Evolutionary conservation across 1,284 basidiomycete species (phyloP), one percentile per base, ranked within the genome.

Genomic region (Melampsora americana): DNA sequence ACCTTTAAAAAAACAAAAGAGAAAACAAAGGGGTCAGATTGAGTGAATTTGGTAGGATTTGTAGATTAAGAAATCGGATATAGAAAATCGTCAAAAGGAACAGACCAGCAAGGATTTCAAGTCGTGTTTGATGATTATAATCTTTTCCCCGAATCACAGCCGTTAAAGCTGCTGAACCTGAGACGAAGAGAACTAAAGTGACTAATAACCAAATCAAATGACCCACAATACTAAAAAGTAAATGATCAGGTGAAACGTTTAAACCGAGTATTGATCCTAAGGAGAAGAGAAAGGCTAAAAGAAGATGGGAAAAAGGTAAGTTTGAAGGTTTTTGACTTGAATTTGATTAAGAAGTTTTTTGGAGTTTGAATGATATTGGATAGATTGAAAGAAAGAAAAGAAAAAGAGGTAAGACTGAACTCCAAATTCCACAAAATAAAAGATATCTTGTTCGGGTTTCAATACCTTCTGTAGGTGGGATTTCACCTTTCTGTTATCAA

Each of bases 341-440:
- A n/a, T n/a, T n/a, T n/a, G n/a, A n/a, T n/a, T n/a, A n/a, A n/a
- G n/a, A n/a, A n/a, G n/a, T n/a, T n/a, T n/a, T n/a, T n/a, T n/a
- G n/a, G n/a, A n/a, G n/a, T n/a, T n/a, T n/a, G n/a, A n/a, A n/a
- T n/a, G n/a, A n/a, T n/a, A n/a, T n/a, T n/a, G n/a, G n/a, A n/a
- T n/a, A n/a, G n/a, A n/a, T n/a, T n/a, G n/a, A n/a, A n/a, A n/a
- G n/a, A n/a, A 30, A 2, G 16, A 56, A 18, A 59, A 30, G 28
- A 28, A 26, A 12, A 28, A 32, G 12, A n/a, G 4, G 1, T 30
- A 32, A 65, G 1, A 73, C 71, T 73, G 46, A 72, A 73, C 71
- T 73, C 71, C 71, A 73, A 39, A 73, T 50, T 42, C 71, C 71
- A 66, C 71, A 73, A 32, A 73, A 73, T 39, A 73, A 28, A 12